phyloP scores from a whole-genome alignment of 306 rosid genomes.

The Cucurbita maxima region DNA sequence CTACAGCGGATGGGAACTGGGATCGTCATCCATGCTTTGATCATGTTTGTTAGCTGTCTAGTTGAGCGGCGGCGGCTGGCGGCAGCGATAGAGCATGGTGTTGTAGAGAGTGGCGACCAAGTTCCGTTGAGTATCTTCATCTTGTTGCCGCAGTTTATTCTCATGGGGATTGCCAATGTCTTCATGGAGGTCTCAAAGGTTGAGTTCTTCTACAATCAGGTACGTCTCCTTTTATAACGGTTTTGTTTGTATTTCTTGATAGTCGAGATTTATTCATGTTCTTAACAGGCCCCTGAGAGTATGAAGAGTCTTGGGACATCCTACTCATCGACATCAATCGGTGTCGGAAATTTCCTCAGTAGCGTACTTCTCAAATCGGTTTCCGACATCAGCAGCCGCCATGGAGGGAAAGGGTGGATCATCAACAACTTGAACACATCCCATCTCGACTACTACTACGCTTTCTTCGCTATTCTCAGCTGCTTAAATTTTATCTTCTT shows the following conservation, averaged over 20 bases:
- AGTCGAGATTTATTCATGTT: not conserved
- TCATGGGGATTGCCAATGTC: slow-evolving; percentile 14
- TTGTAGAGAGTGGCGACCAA: not conserved
- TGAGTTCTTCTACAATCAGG: slow-evolving; percentile 17
- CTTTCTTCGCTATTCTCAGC: not conserved
- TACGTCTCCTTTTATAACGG: not conserved
- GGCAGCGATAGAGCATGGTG: not conserved
- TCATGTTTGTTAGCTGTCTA: slow-evolving; percentile 3
- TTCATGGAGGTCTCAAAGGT: slow-evolving; percentile 10
- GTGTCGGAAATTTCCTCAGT: slow-evolving; percentile 10
- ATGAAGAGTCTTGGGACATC: slow-evolving; percentile 13
- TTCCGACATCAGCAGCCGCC: not conserved
- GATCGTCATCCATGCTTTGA: slow-evolving; percentile 1
- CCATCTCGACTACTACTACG: slow-evolving; percentile 5
- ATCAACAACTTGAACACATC: slow-evolving; percentile 1
- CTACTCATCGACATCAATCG: slow-evolving; percentile 4
- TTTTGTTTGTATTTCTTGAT: too few relatives aligned
- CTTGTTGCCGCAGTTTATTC: slow-evolving; percentile 13
- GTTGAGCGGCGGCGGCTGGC: slow-evolving; percentile 3
- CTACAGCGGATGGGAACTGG: slow-evolving; percentile 14
- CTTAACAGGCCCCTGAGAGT: slow-evolving; percentile 9
- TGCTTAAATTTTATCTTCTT: slow-evolving; percentile 1
- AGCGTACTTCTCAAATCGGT: slow-evolving; percentile 2
- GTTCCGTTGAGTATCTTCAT: slow-evolving; percentile 15
- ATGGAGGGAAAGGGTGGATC: slow-evolving; percentile 1